Conservation (phyloP, 2,329 filamentous ascomycete genomes). For the Escovopsis weberi region DNA sequence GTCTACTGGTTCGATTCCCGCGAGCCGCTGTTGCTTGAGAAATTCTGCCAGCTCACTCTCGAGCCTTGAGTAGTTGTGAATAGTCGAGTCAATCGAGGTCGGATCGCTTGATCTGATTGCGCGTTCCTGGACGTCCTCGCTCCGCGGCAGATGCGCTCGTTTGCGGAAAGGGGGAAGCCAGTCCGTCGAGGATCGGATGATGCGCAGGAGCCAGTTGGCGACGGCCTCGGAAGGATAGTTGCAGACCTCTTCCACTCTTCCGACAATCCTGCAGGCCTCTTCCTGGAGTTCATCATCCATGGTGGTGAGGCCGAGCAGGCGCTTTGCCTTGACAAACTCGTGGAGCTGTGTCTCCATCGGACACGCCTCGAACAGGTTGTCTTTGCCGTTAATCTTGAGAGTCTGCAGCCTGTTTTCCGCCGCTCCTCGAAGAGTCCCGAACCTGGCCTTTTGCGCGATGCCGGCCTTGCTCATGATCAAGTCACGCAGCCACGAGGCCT, state of each 20-base stretch:
- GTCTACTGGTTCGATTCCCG: slow-evolving; percentile 36
- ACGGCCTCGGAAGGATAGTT: slow-evolving; percentile 33
- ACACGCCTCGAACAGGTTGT: slow-evolving; percentile 41
- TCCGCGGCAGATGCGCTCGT: slow-evolving; percentile 41
- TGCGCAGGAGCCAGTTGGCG: slow-evolving; percentile 41
- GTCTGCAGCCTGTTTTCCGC: slow-evolving; percentile 32
- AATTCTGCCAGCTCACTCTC: slow-evolving; percentile 42
- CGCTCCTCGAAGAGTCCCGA: slow-evolving; percentile 31
- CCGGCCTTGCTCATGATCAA: slow-evolving; percentile 36
- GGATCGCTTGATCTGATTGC: slow-evolving; percentile 36
- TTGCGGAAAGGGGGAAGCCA: slow-evolving; percentile 44
- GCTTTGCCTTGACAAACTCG: slow-evolving; percentile 36
- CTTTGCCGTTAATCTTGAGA: slow-evolving; percentile 43
- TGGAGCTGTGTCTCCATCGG: slow-evolving; percentile 40
- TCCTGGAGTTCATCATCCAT: slow-evolving; percentile 45
- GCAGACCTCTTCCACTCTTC: slow-evolving; percentile 38
- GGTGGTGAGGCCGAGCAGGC: slow-evolving; percentile 41
- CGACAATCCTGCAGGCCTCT: slow-evolving; percentile 43
- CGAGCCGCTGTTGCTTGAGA: slow-evolving; percentile 27
- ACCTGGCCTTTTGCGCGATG: slow-evolving; percentile 28
- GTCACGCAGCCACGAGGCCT: slow-evolving; percentile 42
- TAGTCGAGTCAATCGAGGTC: slow-evolving; percentile 41
- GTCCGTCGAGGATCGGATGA: slow-evolving; percentile 31
- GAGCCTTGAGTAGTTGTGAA: slow-evolving; percentile 42
- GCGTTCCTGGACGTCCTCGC: slow-evolving; percentile 36